Conservation (phyloP, 2,329 filamentous ascomycete species). For the Colletotrichum sp. region DNA sequence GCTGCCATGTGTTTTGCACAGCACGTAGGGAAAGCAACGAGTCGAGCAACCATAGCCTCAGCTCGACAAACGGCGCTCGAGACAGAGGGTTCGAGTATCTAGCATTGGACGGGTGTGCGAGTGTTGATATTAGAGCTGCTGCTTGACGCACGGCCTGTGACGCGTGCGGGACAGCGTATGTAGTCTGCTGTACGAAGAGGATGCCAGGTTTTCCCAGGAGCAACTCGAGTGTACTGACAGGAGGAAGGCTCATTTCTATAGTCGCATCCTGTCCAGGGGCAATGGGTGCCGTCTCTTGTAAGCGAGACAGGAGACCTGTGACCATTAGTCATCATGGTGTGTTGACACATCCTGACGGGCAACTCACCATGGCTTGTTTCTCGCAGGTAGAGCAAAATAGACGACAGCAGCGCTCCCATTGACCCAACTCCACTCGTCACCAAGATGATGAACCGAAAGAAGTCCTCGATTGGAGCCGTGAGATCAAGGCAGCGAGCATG, state of each 20-base stretch:
- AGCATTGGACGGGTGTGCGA: conserved; percentile 43
- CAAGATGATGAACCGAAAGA: conserved; percentile 55
- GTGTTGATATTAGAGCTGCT: conserved; percentile 44
- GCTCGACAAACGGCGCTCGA: conserved; percentile 40
- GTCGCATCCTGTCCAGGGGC: conserved; percentile 30
- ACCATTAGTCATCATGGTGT: conserved; percentile 17
- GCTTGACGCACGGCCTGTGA: conserved; percentile 53
- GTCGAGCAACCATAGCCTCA: conserved; percentile 55
- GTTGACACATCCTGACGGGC: not conserved
- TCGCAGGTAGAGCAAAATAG: conserved; percentile 54
- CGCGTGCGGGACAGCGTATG: conserved; percentile 42
- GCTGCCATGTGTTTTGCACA: conserved; percentile 41
- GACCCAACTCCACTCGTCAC: conserved; percentile 44
- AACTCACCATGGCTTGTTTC: conserved; percentile 50
- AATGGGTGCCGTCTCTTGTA: conserved; percentile 34
- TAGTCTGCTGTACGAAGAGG: conserved; percentile 30
- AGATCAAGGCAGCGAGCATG: conserved; percentile 52
- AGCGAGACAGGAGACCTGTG: conserved; percentile 35
- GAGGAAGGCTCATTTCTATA: conserved; percentile 41
- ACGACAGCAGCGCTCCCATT: conserved; percentile 52
- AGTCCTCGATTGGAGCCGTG: conserved; percentile 53
- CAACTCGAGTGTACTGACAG: conserved; percentile 38
- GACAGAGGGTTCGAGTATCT: conserved; percentile 34
- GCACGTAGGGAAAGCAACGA: conserved; percentile 46
- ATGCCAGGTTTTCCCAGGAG: conserved; percentile 28